Conservation (phyloP, 108 stramenopile genomes). For the Schizochytrium sp. region DNA sequence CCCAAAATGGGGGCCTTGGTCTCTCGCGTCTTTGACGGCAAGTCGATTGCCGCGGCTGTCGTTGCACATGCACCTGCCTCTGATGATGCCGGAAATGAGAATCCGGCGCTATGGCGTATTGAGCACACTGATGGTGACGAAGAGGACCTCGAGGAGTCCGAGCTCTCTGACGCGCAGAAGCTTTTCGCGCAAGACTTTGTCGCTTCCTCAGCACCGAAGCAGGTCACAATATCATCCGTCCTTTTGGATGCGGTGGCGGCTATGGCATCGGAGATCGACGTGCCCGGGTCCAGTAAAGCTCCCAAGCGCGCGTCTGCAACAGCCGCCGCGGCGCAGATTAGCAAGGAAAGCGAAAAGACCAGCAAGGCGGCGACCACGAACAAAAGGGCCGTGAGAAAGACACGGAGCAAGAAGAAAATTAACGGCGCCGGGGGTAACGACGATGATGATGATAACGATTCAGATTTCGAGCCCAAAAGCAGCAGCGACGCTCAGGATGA, state of each 20-base stretch:
- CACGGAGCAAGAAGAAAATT: no score
- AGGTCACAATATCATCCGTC: no score
- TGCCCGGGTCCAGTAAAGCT: background rate
- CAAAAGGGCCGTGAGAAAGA: no score
- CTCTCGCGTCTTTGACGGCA: background rate
- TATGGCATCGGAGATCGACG: background rate
- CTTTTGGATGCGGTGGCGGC: background rate
- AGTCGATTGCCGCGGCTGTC: background rate
- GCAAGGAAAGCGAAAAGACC: background rate
- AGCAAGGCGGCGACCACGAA: background rate
- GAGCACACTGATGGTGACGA: background rate
- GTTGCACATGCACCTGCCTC: background rate
- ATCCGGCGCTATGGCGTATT: background rate
- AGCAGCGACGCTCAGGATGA: constrained; percentile 5
- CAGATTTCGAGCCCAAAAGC: background rate
- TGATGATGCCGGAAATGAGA: background rate
- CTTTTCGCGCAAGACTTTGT: background rate
- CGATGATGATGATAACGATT: background rate
- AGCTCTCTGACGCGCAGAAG: background rate
- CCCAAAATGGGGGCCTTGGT: background rate
- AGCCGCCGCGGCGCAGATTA: background rate
- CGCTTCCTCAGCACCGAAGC: background rate
- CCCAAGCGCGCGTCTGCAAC: background rate
- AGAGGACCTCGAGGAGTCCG: background rate
- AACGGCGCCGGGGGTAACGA: background rate